These are phyloP conservation scores for Pichia ethanolica DNA, from an alignment of 805 yeast species.

Conservation along the genomic window DNA sequence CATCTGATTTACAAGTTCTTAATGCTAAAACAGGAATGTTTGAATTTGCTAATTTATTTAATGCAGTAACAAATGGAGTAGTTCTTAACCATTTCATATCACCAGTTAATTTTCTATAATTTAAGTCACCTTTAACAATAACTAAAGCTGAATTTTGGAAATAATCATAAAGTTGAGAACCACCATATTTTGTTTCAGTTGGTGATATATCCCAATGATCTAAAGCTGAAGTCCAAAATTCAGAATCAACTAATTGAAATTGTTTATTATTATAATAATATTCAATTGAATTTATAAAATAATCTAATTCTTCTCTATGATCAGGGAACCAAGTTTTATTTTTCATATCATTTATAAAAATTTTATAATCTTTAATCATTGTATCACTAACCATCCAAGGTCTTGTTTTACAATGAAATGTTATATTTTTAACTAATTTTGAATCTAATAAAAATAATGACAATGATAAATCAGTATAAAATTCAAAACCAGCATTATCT, in stretches of 20 bases:
- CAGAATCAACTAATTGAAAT: constrained; percentile 47
- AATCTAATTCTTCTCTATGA: constrained; percentile 39
- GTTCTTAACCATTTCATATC: constrained; percentile 84
- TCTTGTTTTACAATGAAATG: constrained; percentile 78
- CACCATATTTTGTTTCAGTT: constrained; percentile 46
- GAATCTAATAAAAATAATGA: constrained; percentile 64
- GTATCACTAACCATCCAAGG: constrained; percentile 99
- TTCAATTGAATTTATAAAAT: constrained; percentile 39
- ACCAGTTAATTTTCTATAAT: constrained; percentile 88
- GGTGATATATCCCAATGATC: constrained; percentile 68
- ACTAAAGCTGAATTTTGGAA: constrained; percentile 60
- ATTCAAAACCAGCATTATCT: constrained; percentile 93
- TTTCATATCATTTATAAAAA: constrained; percentile 48
- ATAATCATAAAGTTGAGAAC: constrained; percentile 52
- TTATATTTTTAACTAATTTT: constrained; percentile 54
- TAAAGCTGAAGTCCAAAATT: constrained; percentile 80
- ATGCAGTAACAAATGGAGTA: constrained; percentile 64
- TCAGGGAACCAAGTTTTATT: constrained; percentile 45
- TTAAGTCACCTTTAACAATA: constrained; percentile 91
- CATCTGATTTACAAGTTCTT: constrained; percentile 96
- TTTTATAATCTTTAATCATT: constrained; percentile 68
- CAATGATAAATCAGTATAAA: constrained; percentile 74
- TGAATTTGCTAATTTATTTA: constrained; percentile 57
- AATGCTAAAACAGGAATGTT: constrained; percentile 64
- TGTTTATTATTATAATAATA: constrained; percentile 38